Base-by-base conservation (phyloP, 2,329 filamentous ascomycete genomes). In the Curvularia sp. region DNA sequence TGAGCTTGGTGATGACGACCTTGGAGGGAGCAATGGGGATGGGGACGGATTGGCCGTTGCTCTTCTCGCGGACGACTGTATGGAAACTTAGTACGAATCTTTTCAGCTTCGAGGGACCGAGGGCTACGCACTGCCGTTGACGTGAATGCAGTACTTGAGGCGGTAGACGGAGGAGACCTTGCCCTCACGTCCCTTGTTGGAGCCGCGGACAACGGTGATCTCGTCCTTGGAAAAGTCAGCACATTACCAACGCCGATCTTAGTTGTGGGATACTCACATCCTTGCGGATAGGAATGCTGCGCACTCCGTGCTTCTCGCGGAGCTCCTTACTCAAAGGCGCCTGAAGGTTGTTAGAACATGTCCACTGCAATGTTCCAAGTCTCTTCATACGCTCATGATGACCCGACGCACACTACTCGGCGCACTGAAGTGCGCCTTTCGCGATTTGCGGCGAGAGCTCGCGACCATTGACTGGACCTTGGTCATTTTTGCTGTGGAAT, bases 1-100 rank as follows among this genome's bases (percentile, higher is more conserved):
- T 97, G 82, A 98, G 88, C 89, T 97, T 97, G 85, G 90, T 97
- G 86, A 99, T 91, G 85, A 97, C 89, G 74, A 97, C 92, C 84
- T 98, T 98, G 84, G 91, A 96, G 77, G 95, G 90, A 84, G 94
- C 91, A 83, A 99, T 89, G 82, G 92, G 92, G 79, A 98, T 86
- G 67, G 94, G 94, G 57, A 98, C 93, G 80, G 88, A 91, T 86
- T 97, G 93, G 84, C 95, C 94, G 81, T 93, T 95, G 81, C 88
- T 90, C 90, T 99, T 99, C 83, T 99, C 95, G 80, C 93, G 92
- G 82, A 89, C 89, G 80, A 99, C 89, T 76, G 62, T 57, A 44
- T 42, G 4, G 5, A 31, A 56, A 57, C 60, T 76, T 65, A 76
- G 72, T 63, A 52, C 6, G 24, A 18, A 47, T 48, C 52, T 38